phyloP scores from a whole-genome alignment of 2,329 filamentous ascomycete species.

The Aspergillus pseudotamarii region DNA sequence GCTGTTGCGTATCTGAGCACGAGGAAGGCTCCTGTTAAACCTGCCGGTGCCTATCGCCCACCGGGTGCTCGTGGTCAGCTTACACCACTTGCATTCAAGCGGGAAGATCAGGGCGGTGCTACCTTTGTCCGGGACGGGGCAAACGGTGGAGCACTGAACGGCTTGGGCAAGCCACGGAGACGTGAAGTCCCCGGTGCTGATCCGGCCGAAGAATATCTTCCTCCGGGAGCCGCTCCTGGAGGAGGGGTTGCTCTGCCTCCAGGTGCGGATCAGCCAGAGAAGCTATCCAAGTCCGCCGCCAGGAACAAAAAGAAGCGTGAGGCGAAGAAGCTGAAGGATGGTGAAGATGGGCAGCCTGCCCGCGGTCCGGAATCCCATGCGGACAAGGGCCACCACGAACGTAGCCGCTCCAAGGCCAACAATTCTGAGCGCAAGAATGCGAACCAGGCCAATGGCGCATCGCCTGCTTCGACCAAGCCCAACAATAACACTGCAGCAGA shows the following conservation, averaged over 20 bases:
- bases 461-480: conserved; percentile 34
- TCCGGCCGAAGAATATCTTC: conserved; percentile 62
- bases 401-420: conserved; percentile 53
- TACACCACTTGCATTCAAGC: conserved; percentile 93
- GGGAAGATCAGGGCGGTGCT: conserved; percentile 92
- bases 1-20: conserved; percentile 80
- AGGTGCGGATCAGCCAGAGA: conserved; percentile 64
- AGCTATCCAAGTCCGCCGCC: conserved; percentile 74
- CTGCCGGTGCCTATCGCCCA: conserved; percentile 93
- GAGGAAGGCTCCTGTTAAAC: conserved; percentile 93
- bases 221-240: conserved; percentile 70
- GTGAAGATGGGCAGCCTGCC: conserved; percentile 55
- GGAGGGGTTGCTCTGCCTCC: conserved; percentile 68
- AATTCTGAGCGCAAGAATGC: conserved; percentile 42
- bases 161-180: conserved; percentile 74
- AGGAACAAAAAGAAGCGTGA: conserved; percentile 99
- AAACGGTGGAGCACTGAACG: conserved; percentile 63
- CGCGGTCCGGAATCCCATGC: conserved; percentile 68
- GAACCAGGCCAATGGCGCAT: conserved; percentile 22
- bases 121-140: conserved; percentile 83
- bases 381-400: conserved; percentile 57
- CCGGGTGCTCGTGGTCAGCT: conserved; percentile 86
- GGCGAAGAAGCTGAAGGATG: conserved; percentile 89
- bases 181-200: conserved; percentile 88
- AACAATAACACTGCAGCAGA: conserved; percentile 26